A percentile compares a stretch with the other conserved stretches of the same genome.
Evolutionary conservation across 257 asterid species (phyloP).

Genomic region (Paulownia fortunei): DNA sequence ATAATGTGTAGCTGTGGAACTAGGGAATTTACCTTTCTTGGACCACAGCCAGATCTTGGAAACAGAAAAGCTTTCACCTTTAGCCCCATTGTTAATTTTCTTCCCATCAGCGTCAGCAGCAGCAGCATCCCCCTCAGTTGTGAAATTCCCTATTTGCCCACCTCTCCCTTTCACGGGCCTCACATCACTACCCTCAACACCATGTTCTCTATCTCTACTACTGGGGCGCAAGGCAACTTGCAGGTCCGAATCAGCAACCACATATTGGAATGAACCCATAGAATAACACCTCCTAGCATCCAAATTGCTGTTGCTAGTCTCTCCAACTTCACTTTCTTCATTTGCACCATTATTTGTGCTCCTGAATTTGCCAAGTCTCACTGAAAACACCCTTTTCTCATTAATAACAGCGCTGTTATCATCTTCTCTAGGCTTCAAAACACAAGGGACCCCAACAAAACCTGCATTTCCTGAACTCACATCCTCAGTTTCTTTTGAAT

Average conservation of each 20-base stretch:
- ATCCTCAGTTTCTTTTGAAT: constrained; percentile 52
- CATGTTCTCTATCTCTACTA: constrained; percentile 34
- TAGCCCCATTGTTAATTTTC: constrained; percentile 71
- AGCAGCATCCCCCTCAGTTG: constrained; percentile 48
- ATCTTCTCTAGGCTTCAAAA: constrained; percentile 44
- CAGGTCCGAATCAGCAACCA: constrained; percentile 83
- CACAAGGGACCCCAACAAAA: constrained; percentile 33
- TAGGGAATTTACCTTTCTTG: constrained; percentile 71
- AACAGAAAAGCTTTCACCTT: constrained; percentile 96
- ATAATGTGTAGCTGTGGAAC: constrained; percentile 46
- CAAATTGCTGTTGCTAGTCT: constrained; percentile 71
- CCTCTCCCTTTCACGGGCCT: constrained; percentile 43
- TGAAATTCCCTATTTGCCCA: constrained; percentile 58
- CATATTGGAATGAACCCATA: constrained; percentile 95
- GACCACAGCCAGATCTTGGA: constrained; percentile 98
- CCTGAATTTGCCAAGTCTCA: constrained; percentile 84
- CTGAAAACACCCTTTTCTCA: constrained; percentile 81
- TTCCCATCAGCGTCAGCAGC: constrained; percentile 51
- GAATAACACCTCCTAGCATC: constrained; percentile 92
- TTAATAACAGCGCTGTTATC: constrained; percentile 41
- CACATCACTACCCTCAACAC: constrained; percentile 34
- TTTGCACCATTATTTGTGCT: constrained; percentile 36
- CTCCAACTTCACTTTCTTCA: constrained; percentile 64
- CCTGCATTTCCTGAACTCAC: constrained; percentile 39
- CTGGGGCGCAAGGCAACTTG: constrained; percentile 72